Base-by-base conservation (phyloP, 495 filamentous ascomycete species). In the Neurospora sp. region DNA sequence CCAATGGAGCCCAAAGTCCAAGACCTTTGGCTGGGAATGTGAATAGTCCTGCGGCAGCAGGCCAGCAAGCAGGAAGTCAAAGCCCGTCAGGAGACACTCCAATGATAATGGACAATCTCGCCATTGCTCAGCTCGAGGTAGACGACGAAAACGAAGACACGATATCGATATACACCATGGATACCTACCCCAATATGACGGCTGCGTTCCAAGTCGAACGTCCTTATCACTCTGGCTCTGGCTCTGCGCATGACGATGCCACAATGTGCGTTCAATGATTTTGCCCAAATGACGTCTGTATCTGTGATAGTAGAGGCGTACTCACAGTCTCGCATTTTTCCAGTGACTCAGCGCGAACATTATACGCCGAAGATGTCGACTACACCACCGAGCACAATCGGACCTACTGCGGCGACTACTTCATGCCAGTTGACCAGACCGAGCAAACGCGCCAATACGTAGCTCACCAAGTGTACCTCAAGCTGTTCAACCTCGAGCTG, bases 401-500 rank as follows among this genome's bases (percentile, higher is more conserved):
- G 28, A 85, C 87, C 73, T 95, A 95, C 80, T 90, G 87, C 78
- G 84, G 87, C 38, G 83, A 84, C 71, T 94, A 93, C 81, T 91
- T 86, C 79, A 91, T 93, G 89, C 92, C 92, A 39, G 90, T 91
- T 80, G 92, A 94, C 76, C 88, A 92, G 72, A 81, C 86, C 43
- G 92, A 95, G 77, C 90, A 93, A 77, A 90, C 87, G 21, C 90
- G 92, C 39, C 83, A 92, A 73, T 88, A 89, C 74, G 86, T 94
- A 70, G 80, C 89, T 36, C 89, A 93, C 76, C 88, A 90, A 74
- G 87, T 91, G 69, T 91, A 86, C 77, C 83, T 91, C 2, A 86
- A 88, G 70, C 76, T 90, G 34, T 86, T 92, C 71, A 83, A 90
- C 75, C 82, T 86, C 40, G 82, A 88, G 70, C 84, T 92, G 36